Evolutionary conservation across 495 filamentous ascomycete genomes (phyloP), one percentile per base, ranked within the genome.

Genomic region (Hyaloscypha variabilis): DNA sequence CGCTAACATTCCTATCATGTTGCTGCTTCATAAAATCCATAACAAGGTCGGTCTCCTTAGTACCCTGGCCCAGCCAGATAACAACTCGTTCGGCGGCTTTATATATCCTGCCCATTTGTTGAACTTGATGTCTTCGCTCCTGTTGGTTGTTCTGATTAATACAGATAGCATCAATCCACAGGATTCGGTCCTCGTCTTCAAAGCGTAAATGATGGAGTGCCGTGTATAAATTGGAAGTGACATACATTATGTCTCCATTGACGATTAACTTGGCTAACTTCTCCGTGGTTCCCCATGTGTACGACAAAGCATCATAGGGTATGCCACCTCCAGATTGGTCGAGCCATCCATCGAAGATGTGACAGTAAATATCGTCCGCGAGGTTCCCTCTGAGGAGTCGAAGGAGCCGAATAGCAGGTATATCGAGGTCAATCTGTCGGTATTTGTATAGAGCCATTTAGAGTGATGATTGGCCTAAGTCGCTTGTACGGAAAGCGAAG

Each of bases 141-240:
- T 60, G 49, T 17, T 5, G 6, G 14, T 51, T 51, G 4, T 5
- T 6, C 19, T 51, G 59, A 19, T 64, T 52, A 29, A 51, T 36
- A 23, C 26, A 30, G 58, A 64, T 64, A 42, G 57, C 62, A 29
- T 64, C 34, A 29, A 65, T 61, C 68, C 68, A 70, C 8, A 70
- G 49, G 25, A 63, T 61, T 14, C 68, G 46, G 31, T 70, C 68
- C 28, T 39, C 3, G 8, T 65, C 55, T 29, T 21, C 2, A 1
- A 8, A 49, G 28, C 68, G 68, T 14, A 70, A 30, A 57, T 69
- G 24, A 13, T 14, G 14, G 3, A 70, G 66, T n/a, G 62, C 39
- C 39, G 10, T 8, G 50, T 59, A 58, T 54, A 70, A 60, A 36
- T 69, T 70, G 24, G 13, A 5, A 8, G 68, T 70, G n/a, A 69